phyloP scores from a whole-genome alignment of 2,329 filamentous ascomycete species.

The Pseudocercospora crystallina region DNA sequence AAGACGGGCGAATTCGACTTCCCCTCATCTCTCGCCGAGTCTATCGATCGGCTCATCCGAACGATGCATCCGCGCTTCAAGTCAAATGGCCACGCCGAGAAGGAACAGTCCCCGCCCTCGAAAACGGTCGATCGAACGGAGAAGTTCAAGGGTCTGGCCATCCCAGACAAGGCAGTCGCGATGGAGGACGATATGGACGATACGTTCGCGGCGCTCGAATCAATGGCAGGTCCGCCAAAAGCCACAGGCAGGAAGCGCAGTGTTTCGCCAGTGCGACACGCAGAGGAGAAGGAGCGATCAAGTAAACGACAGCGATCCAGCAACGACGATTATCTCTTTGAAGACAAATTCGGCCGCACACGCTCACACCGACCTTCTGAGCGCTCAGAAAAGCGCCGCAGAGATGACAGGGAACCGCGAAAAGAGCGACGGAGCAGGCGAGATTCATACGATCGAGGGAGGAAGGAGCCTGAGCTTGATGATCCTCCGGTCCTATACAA shows the following conservation, averaged over 20 bases:
- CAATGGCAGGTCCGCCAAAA: slow-evolving; percentile 68
- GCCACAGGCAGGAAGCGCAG: slow-evolving; percentile 58
- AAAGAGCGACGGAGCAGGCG: slow-evolving; percentile 46
- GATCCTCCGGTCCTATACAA: slow-evolving; percentile 80
- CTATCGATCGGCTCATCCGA: slow-evolving; percentile 81
- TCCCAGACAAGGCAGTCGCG: slow-evolving; percentile 70
- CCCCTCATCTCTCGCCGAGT: slow-evolving; percentile 82
- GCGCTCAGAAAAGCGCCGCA: slow-evolving; percentile 16
- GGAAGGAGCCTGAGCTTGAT: slow-evolving; percentile 70
- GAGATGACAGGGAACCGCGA: slow-evolving; percentile 46
- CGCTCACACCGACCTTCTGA: slow-evolving; percentile 43
- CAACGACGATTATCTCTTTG: slow-evolving; percentile 54
- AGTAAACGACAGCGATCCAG: slow-evolving; percentile 41
- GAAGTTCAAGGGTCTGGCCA: slow-evolving; percentile 84
- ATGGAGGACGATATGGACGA: slow-evolving; percentile 72
- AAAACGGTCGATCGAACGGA: slow-evolving; percentile 64
- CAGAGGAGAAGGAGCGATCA: slow-evolving; percentile 49
- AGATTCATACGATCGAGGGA: slow-evolving; percentile 64
- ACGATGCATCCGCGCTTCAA: slow-evolving; percentile 93
- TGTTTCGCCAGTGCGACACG: slow-evolving; percentile 55
- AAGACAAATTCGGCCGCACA: slow-evolving; percentile 60
- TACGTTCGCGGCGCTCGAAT: slow-evolving; percentile 88
- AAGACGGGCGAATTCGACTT: slow-evolving; percentile 77
- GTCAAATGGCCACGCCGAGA: slow-evolving; percentile 40
- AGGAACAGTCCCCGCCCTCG: slow-evolving; percentile 32